Base-by-base conservation (phyloP, 805 yeast genomes). In the Teunomyces panamensis region DNA sequence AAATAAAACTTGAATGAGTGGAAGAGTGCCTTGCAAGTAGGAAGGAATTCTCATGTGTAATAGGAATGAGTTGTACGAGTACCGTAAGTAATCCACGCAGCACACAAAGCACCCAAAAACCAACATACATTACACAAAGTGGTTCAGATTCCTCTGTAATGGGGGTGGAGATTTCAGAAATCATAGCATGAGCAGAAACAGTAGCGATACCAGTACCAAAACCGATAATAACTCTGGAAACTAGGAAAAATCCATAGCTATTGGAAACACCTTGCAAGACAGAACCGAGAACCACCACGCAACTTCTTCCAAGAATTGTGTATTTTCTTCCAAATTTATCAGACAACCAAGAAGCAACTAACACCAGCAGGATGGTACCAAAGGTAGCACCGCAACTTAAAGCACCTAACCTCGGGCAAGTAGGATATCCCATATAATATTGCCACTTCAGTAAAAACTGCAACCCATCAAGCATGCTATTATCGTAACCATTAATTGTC, bases 31-130 rank as follows among this genome's bases (percentile, higher is more conserved):
- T 63, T 81, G 85, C 39, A 80, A 49, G 44, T 69, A 69, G 13
- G 81, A 68, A 34, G 85, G 85, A 45, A 80, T 65, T 63, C 81
- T 76, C n/a, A n/a, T n/a, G n/a, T n/a, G 69, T 74, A 73, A 34
- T 64, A 57, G 39, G 32, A 52, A 6, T 37, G 49, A 11, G 67
- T 49, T 16, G 56, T 51, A 42, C 68, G 60, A 14, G 79, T 67
- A 57, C 81, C 83, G 53, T 67, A 77, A 3, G 79, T 67, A 44
- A 72, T 69, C 77, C 80, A 74, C 27, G 80, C 77, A 4, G 83
- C 78, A 42, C 79, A 58, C 46, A 77, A 58, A 11, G 81, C 80
- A 35, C 84, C 84, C 35, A 77, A 56, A 54, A 74, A 77, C 81
- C 81, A 78, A 51, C 73, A 71, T 17, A 74, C 69, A 59, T 79